Evolutionary conservation across 2,329 filamentous ascomycete genomes (phyloP), one percentile per base, ranked within the genome.

Genomic region (Xylaria sp.): DNA sequence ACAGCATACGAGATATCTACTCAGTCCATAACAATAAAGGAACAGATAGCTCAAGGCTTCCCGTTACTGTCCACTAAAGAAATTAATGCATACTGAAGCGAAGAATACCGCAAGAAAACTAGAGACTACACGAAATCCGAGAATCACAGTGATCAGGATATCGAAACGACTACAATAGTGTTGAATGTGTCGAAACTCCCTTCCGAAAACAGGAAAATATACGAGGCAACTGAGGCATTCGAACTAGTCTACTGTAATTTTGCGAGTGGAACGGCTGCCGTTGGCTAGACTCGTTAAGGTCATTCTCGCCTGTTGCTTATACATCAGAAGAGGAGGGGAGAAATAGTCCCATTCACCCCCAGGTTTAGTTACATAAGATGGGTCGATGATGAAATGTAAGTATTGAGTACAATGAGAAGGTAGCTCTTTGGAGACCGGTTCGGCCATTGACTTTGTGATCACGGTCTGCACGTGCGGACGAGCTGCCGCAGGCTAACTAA

Each of bases 401-500:
- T n/a, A n/a, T n/a, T n/a, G n/a, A n/a, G n/a, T n/a, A n/a, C n/a
- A n/a, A n/a, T n/a, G n/a, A n/a, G n/a, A n/a, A n/a, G n/a, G n/a
- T n/a, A n/a, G n/a, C n/a, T n/a, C n/a, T n/a, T n/a, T n/a, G n/a
- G n/a, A n/a, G n/a, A n/a, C n/a, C n/a, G n/a, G n/a, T n/a, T n/a
- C n/a, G n/a, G n/a, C n/a, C n/a, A n/a, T n/a, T n/a, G n/a, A n/a
- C n/a, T n/a, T 58, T 27, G 21, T 40, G 33, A 17, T 51, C 35
- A 43, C 3, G n/a, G 31, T 37, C 48, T 55, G 59, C 62, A 63
- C 19, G 55, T 63, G 63, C 63, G 55, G 60, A 51, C 25, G 56
- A 15, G 37, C 7, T 40, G 37, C 58, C 58, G 58, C 58, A 61
- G 25, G 43, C 58, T 52, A 64, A 48, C 27, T 25, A 27, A 31